Evolutionary conservation across 345 rosid species (phyloP), one percentile per base, ranked within the genome.

Genomic region (Tarenaya hassleriana): DNA sequence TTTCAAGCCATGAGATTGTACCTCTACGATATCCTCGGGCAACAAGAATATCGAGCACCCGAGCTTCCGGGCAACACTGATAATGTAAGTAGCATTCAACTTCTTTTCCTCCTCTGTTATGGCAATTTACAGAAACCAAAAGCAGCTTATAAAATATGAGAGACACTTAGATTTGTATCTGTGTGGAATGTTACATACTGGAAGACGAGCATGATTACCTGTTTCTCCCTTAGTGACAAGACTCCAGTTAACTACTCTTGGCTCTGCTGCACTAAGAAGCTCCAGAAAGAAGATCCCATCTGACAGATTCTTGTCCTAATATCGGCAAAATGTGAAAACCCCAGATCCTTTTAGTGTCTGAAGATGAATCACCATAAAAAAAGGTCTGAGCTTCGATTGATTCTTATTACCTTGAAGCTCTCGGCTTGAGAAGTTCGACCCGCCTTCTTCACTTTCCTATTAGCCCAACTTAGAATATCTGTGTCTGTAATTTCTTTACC

Each of bases 11-110:
- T 5, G 29, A 24, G 29, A 24, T 24, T 24, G 5, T 57, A 91
- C 98, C 98, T 88, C 97, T 33, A 92, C 68, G 47, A 92, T 86
- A 70, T 92, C 98, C 76, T 92, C 98, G 19, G 95, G 98, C 61
- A 92, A 74, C 78, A 92, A 72, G 83, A 92, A 92, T 60, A 92
- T 85, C 55, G 98, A 88, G 72, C 98, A 92, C 4, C 98, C 98
- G 19, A 92, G 95, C 80, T 92, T 92, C 31, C 97, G 62, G 8
- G 97, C 97, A 64, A 88, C 97, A 77, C 98, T 92, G 61, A 92
- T 92, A 21, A 81, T 92, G 62, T 92, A 92, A 20, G 90, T 92
- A 32, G 98, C 95, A 66, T 92, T 92, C 68, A 75, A 52, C 83
- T 80, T 92, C 91, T 81, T 92, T 16, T 92, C 97, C 67, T 92